Evolutionary conservation across 768 basidiomycete species (phyloP).

Genomic region (Lactarius trivialis): DNA sequence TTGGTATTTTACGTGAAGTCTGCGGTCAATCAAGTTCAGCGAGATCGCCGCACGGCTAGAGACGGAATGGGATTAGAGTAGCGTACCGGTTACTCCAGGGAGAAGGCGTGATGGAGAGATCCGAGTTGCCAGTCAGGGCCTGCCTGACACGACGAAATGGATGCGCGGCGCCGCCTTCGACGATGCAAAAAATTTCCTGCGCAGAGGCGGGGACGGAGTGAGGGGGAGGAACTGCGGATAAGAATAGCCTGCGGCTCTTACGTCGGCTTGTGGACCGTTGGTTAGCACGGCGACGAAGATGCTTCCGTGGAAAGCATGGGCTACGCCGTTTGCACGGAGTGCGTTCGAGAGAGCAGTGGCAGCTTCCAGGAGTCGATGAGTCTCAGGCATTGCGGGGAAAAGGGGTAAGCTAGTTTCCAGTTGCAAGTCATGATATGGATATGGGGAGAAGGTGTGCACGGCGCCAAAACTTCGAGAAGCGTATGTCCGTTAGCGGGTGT

Average conservation of each 20-base stretch:
- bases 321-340: slow-evolving; percentile 49
- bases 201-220: slow-evolving; percentile 5
- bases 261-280: slow-evolving; percentile 59
- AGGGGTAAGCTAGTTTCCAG: slow-evolving; percentile 32
- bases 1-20: slow-evolving; percentile 70
- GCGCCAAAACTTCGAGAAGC: slow-evolving; percentile 22
- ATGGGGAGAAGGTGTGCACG: slow-evolving; percentile 13
- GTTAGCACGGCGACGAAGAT: slow-evolving; percentile 65
- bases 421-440: slow-evolving; percentile 47
- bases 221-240: slow-evolving; percentile 28
- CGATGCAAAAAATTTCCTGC: slow-evolving; percentile 82
- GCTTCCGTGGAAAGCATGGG: slow-evolving; percentile 79
- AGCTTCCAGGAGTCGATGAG: slow-evolving; percentile 68
- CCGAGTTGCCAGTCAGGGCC: slow-evolving; percentile 55
- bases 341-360: slow-evolving; percentile 66
- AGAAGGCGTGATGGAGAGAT: slow-evolving; percentile 62
- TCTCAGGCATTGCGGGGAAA: slow-evolving; percentile 53
- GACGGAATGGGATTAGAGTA: slow-evolving; percentile 21
- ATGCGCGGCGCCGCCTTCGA: slow-evolving; percentile 63
- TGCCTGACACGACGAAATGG: slow-evolving; percentile 79
- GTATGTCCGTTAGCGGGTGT: slow-evolving; percentile 7
- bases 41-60: slow-evolving; percentile 5
- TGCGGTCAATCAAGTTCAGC: slow-evolving; percentile 29
- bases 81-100: slow-evolving; percentile 81
- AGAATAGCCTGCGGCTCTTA: slow-evolving; percentile 24